These are phyloP conservation scores for Thalia dealbata DNA, from an alignment of 176 grass and related monocot species.

Conservation along the genomic window DNA sequence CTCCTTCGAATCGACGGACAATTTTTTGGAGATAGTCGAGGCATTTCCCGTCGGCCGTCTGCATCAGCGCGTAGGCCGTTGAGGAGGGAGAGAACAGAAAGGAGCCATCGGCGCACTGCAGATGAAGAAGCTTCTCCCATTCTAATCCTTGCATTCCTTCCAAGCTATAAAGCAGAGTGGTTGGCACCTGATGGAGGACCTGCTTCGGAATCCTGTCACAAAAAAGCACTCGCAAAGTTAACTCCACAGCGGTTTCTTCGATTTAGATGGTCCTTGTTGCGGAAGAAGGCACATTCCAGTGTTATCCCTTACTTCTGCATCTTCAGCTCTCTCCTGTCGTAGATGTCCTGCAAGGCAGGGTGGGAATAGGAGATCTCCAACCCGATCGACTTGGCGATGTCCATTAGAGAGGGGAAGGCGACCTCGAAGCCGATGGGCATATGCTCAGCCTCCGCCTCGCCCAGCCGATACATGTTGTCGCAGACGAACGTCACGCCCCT, in stretches of 20 bases:
- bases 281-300: background rate
- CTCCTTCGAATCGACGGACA: slow-evolving; percentile 53
- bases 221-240: background rate
- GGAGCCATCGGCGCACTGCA: slow-evolving; percentile 62
- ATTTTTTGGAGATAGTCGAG: slow-evolving; percentile 47
- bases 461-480: slow-evolving; percentile 66
- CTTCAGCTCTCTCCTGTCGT: slow-evolving; percentile 45
- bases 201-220: slow-evolving; percentile 53
- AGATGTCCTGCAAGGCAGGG: slow-evolving; percentile 43
- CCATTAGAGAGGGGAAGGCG: slow-evolving; percentile 77
- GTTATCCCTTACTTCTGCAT: slow-evolving; percentile 41
- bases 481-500: slow-evolving; percentile 54
- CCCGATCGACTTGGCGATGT: slow-evolving; percentile 40
- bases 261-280: too few species aligned
- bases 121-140: slow-evolving; percentile 57
- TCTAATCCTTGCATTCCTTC: slow-evolving; percentile 71
- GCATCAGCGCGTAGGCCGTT: slow-evolving; percentile 65
- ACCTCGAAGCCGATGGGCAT: slow-evolving; percentile 97
- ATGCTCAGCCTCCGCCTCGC: slow-evolving; percentile 43
- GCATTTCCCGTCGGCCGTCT: slow-evolving; percentile 71
- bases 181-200: slow-evolving; percentile 68
- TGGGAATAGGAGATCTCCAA: slow-evolving; percentile 52
- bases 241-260: background rate
- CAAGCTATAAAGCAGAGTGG: slow-evolving; percentile 63
- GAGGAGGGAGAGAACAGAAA: slow-evolving; percentile 72